Evolutionary conservation across 2,329 filamentous ascomycete species (phyloP).

Genomic region (Stemphylium vesicarium): DNA sequence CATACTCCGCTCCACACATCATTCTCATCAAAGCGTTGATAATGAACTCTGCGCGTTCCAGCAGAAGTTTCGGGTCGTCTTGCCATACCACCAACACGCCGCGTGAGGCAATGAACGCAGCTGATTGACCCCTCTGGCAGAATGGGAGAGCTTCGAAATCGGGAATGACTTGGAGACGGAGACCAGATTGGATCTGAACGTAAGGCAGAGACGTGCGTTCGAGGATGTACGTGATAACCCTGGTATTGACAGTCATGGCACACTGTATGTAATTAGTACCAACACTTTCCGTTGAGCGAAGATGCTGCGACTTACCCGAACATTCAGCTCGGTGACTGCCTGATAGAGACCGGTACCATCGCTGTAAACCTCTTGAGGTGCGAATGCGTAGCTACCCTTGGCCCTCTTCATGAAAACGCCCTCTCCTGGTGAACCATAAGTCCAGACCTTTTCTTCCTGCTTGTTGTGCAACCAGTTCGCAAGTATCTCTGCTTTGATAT

Average conservation of each 20-base stretch:
- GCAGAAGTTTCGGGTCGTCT: constrained; percentile 74
- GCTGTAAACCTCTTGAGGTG: constrained; percentile 55
- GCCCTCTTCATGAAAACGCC: constrained; percentile 63
- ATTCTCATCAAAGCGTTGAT: constrained; percentile 78
- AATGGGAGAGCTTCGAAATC: constrained; percentile 62
- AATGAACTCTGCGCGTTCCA: constrained; percentile 72
- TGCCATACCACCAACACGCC: constrained; percentile 81
- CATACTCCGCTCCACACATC: constrained; percentile 62
- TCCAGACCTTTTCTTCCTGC: constrained; percentile 64
- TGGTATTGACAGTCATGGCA: constrained; percentile 72
- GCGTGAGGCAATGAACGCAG: constrained; percentile 76
- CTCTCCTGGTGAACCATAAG: constrained; percentile 55
- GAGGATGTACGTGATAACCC: constrained; percentile 65
- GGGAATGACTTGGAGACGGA: constrained; percentile 67
- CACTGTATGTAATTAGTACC: constrained; percentile 52
- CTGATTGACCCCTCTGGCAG: constrained; percentile 78
- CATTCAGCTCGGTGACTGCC: constrained; percentile 58
- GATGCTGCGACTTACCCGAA: constrained; percentile 53
- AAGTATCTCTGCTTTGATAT: constrained; percentile 67
- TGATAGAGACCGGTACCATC: constrained; percentile 59
- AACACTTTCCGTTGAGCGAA: too few relatives aligned
- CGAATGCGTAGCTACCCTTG: constrained; percentile 59
- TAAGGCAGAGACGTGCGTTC: constrained; percentile 58
- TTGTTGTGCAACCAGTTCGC: constrained; percentile 69
- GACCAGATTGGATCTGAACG: constrained; percentile 64